Evolutionary conservation across 2,329 filamentous ascomycete species (phyloP).

Genomic region (Aspergillus alliaceus): DNA sequence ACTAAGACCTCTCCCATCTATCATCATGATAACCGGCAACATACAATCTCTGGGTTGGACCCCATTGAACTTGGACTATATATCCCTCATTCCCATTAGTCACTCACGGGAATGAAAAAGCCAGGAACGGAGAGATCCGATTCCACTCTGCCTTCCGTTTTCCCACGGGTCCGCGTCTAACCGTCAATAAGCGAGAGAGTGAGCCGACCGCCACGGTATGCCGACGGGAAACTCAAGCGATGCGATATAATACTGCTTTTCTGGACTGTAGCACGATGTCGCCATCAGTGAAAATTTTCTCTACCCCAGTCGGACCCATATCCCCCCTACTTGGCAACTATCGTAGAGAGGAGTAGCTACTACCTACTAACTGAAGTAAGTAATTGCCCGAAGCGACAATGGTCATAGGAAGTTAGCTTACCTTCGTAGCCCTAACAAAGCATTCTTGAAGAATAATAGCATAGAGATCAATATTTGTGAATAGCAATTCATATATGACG

Average conservation of each 20-base stretch:
- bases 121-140: background rate
- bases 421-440: no score
- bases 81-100: background rate
- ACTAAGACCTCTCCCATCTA: no score
- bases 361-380: no score
- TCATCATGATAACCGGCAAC: no score
- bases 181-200: background rate
- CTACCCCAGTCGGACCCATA: background rate
- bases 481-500: no score
- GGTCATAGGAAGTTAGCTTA: no score
- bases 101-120: background rate
- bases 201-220: background rate
- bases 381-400: no score
- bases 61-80: no score
- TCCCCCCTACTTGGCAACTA: background rate
- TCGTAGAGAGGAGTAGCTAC: background rate
- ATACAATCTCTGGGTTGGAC: no score
- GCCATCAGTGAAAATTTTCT: background rate
- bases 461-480: no score
- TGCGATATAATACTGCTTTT: background rate
- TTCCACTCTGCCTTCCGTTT: background rate
- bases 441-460: no score
- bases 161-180: background rate
- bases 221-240: conserved; percentile 1
- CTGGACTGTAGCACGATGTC: background rate